Evolutionary conservation across 2,329 filamentous ascomycete species (phyloP).

Genomic region (Aureobasidium sp.): DNA sequence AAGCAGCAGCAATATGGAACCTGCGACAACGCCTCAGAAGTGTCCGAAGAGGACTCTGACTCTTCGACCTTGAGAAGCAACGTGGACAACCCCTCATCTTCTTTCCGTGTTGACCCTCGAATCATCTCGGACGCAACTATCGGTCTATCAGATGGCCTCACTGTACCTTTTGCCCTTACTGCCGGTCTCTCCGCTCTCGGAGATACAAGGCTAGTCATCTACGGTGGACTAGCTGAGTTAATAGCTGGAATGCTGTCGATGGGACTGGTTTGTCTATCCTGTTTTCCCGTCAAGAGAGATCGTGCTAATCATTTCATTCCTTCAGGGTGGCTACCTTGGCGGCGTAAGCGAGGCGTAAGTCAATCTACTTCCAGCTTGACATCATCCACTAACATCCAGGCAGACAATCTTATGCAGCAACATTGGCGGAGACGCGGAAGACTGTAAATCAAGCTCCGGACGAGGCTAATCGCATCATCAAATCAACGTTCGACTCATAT

Average conservation of each 20-base stretch:
- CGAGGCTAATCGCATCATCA: not conserved
- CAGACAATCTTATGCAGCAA: constrained; percentile 15
- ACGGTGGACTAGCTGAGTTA: constrained; percentile 37
- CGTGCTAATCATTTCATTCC: no score
- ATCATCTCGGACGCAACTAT: constrained; percentile 42
- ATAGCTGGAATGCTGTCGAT: constrained; percentile 37
- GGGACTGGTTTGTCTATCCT: no score
- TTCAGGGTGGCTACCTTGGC: constrained; percentile 39
- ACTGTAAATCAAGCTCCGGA: not conserved
- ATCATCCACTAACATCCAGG: not conserved
- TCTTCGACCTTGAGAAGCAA: not conserved
- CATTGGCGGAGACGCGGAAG: constrained; percentile 4
- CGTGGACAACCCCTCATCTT: not conserved
- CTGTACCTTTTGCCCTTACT: constrained; percentile 39
- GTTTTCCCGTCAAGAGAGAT: no score
- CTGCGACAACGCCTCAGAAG: not conserved
- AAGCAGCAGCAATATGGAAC: constrained; percentile 12
- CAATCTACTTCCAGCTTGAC: not conserved
- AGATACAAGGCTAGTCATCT: constrained; percentile 34
- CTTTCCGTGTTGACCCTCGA: constrained; percentile 27
- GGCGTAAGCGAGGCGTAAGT: constrained; percentile 43
- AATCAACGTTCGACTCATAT: constrained; percentile 3
- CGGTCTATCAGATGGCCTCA: constrained; percentile 38
- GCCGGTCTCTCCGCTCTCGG: constrained; percentile 36
- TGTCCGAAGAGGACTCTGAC: not conserved